Evolutionary conservation across 768 basidiomycete genomes (phyloP), one percentile per base, ranked within the genome.

Genomic region (Tubosaeta sp.): DNA sequence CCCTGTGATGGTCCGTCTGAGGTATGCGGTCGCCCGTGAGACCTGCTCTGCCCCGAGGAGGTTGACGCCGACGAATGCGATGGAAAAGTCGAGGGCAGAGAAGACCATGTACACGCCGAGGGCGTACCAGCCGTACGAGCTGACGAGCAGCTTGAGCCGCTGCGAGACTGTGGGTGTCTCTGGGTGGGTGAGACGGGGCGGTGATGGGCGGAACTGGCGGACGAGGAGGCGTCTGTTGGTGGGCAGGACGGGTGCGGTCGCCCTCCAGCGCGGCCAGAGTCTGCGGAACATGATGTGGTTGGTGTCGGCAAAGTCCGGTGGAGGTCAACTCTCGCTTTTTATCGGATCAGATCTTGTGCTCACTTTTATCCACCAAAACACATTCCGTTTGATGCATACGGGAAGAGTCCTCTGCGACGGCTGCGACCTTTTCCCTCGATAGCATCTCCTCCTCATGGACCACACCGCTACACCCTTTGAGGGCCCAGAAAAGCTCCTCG

Each of bases 111-210:
- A 99, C 22, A 98, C 84, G 29, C 89, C 94, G 25, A 98, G 77
- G 18, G 96, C 93, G 65, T 94, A 95, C 90, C 90, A 93, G 27
- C 95, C 95, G 66, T 98, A 96, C 4, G 87, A 81, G 65, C 88
- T 94, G 52, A 94, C 85, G 51, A 97, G 86, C 58, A 82, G 78
- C 63, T 85, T 91, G 21, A 94, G 73, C 18, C 84, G 80, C 65
- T 87, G 80, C 1, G 86, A 81, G 49, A 91, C 73, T 1, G 83
- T 70, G 3, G 78, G 72, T 55, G 80, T 66, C 22, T 80, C 42
- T 73, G 8, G 79, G 79, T 1, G 7, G 49, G 11, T 0, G 43
- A 49, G 71, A 59, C 32, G 64, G 56, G 38, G 72, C 62, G n/a
- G 74, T 62, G 56, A 80, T 72, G 35, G 78, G 77, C 7, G 78